These are phyloP conservation scores for Tranzscheliella williamsii DNA, from an alignment of 1,284 basidiomycete genomes.

Conservation along the genomic window DNA sequence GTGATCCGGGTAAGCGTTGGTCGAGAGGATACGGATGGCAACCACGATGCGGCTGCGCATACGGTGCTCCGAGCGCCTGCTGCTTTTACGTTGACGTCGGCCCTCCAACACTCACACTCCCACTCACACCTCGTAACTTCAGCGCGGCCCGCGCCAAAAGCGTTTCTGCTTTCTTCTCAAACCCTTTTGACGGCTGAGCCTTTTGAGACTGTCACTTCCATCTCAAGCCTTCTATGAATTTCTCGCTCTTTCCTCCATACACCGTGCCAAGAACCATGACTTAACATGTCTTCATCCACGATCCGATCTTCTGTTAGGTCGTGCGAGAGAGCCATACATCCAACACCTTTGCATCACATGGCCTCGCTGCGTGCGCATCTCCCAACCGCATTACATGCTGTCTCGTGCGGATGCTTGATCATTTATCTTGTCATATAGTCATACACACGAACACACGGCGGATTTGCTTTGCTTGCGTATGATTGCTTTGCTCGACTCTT, in stretches of 20 bases:
- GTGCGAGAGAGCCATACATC: no score
- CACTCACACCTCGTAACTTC: not conserved
- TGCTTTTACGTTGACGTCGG: not conserved
- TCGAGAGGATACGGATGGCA: not conserved
- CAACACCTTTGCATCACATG: no score
- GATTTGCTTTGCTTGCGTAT: no score
- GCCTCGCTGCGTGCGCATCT: no score
- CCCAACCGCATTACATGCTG: no score
- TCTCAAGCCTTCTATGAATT: constrained; percentile 16
- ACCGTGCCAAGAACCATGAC: no score
- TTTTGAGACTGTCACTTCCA: not conserved
- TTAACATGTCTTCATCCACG: no score
- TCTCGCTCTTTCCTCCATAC: constrained; percentile 38
- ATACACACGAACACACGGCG: no score
- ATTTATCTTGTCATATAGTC: no score
- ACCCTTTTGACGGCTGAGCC: not conserved
- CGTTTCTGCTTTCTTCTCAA: not conserved
- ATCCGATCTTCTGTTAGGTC: no score
- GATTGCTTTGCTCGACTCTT: no score
- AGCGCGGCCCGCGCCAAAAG: not conserved
- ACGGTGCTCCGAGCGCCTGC: not conserved
- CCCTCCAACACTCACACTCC: not conserved
- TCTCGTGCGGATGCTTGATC: no score
- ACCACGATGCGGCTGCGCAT: not conserved
- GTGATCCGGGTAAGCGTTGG: not conserved